These are phyloP conservation scores for Physcomitrium patens DNA, from an alignment of 225 moss, liverwort and hornwort species.

Conservation along the genomic window DNA sequence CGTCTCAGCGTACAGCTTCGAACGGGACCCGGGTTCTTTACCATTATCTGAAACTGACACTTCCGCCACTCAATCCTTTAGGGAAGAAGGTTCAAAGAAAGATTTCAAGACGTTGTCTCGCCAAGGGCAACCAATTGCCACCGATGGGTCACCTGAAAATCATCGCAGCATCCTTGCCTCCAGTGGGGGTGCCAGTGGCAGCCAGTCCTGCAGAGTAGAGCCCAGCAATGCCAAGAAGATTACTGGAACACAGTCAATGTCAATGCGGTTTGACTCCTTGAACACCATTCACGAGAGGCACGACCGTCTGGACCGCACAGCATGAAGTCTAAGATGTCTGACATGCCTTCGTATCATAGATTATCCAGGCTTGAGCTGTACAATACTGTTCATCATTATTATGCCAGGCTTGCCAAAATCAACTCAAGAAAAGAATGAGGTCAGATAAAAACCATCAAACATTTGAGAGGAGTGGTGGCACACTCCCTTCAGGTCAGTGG, in stretches of 20 bases:
- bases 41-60: conserved; percentile 36
- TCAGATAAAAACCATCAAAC: no score
- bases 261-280: conserved; percentile 40
- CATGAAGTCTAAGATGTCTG: conserved; percentile 5
- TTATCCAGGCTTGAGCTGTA: neutral
- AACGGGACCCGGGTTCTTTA: neutral
- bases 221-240: conserved; percentile 15
- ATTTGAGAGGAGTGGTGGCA: neutral
- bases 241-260: conserved; percentile 8
- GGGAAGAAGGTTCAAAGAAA: conserved; percentile 36
- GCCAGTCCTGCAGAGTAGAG: conserved; percentile 46
- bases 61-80: conserved; percentile 52
- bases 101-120: conserved; percentile 10
- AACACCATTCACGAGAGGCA: conserved; percentile 55
- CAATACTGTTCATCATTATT: no score
- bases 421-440: no score
- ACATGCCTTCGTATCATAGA: conserved; percentile 34
- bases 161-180: conserved; percentile 28
- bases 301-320: conserved; percentile 23
- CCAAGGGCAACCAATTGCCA: neutral
- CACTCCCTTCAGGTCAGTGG: conserved; percentile 8
- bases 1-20: neutral
- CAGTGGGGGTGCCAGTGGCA: neutral
- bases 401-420: no score
- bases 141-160: neutral